Percentiles rank a stretch among this genome's conserved stretches.
Evolutionary conservation across 495 filamentous ascomycete genomes (phyloP).

Genomic region (Lophiotrema nucula): DNA sequence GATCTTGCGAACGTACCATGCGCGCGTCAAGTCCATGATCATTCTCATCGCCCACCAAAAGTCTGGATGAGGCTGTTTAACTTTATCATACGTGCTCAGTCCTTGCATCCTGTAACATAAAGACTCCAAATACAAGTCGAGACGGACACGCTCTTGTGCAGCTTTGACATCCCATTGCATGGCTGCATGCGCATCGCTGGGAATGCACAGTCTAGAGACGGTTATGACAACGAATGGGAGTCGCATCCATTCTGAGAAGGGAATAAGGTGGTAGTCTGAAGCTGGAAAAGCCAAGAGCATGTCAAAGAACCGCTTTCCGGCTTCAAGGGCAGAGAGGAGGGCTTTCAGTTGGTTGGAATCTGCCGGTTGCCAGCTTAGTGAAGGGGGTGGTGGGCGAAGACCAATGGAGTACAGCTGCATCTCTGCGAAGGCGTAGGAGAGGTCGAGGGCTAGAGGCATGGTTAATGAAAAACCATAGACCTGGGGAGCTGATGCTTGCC

Average conservation of each 20-base stretch:
- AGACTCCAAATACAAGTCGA: slow-evolving; percentile 27
- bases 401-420: slow-evolving; percentile 23
- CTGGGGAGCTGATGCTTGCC: neutral
- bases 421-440: slow-evolving; percentile 13
- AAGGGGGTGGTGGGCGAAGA: slow-evolving; percentile 2
- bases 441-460: slow-evolving; percentile 8
- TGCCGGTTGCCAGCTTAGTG: neutral
- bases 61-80: slow-evolving; percentile 17
- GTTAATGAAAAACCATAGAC: neutral
- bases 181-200: slow-evolving; percentile 1
- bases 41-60: slow-evolving; percentile 25
- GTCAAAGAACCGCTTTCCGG: slow-evolving; percentile 23
- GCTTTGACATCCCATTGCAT: slow-evolving; percentile 28
- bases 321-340: slow-evolving; percentile 16
- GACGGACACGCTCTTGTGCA: slow-evolving; percentile 25
- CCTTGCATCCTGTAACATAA: slow-evolving; percentile 30
- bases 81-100: slow-evolving; percentile 8
- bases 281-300: slow-evolving; percentile 11
- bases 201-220: slow-evolving; percentile 17
- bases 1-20: slow-evolving; percentile 25
- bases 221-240: slow-evolving; percentile 21
- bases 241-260: slow-evolving; percentile 26
- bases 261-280: slow-evolving; percentile 23
- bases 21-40: slow-evolving; percentile 27
- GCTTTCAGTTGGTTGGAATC: slow-evolving; percentile 9